These are phyloP conservation scores for Graphilbum sp. DNA, from an alignment of 2,329 filamentous ascomycete species.

Conservation along the genomic window DNA sequence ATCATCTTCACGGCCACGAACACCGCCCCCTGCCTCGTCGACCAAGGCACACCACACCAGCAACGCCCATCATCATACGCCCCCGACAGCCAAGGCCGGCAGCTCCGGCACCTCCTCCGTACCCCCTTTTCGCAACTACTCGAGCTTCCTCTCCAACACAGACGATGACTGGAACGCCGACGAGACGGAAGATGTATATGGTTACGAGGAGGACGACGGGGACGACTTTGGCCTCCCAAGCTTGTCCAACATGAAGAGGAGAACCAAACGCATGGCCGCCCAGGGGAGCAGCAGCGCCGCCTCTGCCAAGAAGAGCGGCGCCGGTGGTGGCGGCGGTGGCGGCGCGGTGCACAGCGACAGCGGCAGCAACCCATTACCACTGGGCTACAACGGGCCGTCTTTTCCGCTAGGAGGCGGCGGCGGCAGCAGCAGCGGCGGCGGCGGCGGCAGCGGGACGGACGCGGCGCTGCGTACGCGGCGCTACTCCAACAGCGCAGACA, in stretches of 20 bases:
- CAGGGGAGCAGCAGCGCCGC: background rate
- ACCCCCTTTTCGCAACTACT: conserved; percentile 57
- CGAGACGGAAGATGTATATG: conserved; percentile 56
- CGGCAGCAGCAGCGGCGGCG: conserved; percentile 2
- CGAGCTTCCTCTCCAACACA: conserved; percentile 64
- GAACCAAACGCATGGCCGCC: conserved; percentile 33
- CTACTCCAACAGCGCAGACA: conserved; percentile 78
- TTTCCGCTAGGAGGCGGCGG: conserved; percentile 22
- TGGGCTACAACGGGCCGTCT: conserved; percentile 9
- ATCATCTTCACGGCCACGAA: conserved; percentile 51
- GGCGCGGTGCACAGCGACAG: background rate
- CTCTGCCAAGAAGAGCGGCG: conserved; percentile 11
- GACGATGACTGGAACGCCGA: conserved; percentile 70
- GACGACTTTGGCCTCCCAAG: conserved; percentile 93
- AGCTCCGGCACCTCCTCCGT: conserved; percentile 35
- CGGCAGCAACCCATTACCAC: conserved; percentile 2
- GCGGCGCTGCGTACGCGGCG: conserved; percentile 30
- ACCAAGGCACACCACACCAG: background rate
- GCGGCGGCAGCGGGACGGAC: conserved; percentile 18
- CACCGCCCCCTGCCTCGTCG: conserved; percentile 48
- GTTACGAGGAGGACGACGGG: conserved; percentile 64
- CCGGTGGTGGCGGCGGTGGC: background rate
- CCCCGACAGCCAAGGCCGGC: conserved; percentile 31
- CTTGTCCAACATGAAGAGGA: conserved; percentile 77
- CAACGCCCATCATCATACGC: conserved; percentile 22